phyloP scores from a whole-genome alignment of 371 early-diverging fungal genomes.

The Mucor sp. region DNA sequence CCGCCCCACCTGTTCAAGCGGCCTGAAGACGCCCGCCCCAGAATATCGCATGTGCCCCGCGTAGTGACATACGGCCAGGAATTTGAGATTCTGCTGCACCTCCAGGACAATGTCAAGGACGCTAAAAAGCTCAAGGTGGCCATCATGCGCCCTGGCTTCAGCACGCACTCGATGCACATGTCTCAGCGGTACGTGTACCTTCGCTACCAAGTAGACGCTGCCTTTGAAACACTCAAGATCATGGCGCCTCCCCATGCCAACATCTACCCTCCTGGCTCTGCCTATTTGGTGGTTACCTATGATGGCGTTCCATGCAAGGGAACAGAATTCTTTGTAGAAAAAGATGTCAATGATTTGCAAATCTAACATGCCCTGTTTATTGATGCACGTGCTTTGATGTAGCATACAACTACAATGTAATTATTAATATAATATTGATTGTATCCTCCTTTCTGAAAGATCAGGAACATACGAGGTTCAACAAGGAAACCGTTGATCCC shows the following conservation, averaged over 20 bases:
- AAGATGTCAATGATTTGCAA: slow-evolving; percentile 14
- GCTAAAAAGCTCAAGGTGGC: slow-evolving; percentile 41
- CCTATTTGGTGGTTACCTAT: slow-evolving; percentile 56
- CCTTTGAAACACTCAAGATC: slow-evolving; percentile 34
- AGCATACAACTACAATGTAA: no score
- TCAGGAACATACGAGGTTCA: neutral
- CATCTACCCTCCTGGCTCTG: slow-evolving; percentile 63
- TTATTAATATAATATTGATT: neutral
- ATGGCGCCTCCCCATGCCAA: slow-evolving; percentile 57
- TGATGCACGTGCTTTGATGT: neutral
- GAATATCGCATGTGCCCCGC: slow-evolving; percentile 48
- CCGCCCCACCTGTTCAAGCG: slow-evolving; percentile 61
- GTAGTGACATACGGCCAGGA: slow-evolving; percentile 42
- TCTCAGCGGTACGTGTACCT: slow-evolving; percentile 58
- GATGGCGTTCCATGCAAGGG: slow-evolving; percentile 57
- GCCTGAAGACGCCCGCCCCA: slow-evolving; percentile 40
- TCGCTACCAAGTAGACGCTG: slow-evolving; percentile 21
- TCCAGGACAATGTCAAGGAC: slow-evolving; percentile 26
- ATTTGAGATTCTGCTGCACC: slow-evolving; percentile 36
- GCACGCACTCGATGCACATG: slow-evolving; percentile 70
- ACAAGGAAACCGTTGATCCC: no score
- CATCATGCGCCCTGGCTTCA: slow-evolving; percentile 55
- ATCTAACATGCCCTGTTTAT: neutral
- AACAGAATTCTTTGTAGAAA: slow-evolving; percentile 35
- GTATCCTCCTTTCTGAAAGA: neutral